Evolutionary conservation across 257 asterid species (phyloP).

Genomic region (Cruciata laevipes): DNA sequence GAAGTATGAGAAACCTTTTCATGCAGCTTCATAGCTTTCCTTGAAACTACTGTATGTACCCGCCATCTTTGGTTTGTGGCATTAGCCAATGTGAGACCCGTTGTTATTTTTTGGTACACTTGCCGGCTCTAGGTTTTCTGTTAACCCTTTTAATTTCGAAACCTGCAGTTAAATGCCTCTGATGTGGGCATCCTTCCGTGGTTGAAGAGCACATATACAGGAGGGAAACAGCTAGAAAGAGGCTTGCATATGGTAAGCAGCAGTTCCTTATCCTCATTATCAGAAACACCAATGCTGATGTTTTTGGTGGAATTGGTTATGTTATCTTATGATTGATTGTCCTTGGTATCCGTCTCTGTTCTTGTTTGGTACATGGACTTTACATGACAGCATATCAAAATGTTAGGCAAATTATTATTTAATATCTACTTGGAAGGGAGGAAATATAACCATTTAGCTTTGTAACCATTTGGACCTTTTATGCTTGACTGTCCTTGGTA

Average conservation of each 20-base stretch:
- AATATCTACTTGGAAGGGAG: not conserved
- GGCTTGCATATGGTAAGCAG: slow-evolving; percentile 75
- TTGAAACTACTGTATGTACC: slow-evolving; percentile 72
- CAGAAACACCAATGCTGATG: not conserved
- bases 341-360: not conserved
- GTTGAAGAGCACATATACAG: slow-evolving; percentile 79
- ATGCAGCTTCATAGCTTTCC: slow-evolving; percentile 48
- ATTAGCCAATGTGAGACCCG: slow-evolving; percentile 53
- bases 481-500: too few species aligned
- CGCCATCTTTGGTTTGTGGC: slow-evolving; percentile 84
- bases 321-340: not conserved
- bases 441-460: not conserved
- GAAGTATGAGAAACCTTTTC: slow-evolving; percentile 63
- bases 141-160: slow-evolving; percentile 55
- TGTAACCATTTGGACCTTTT: too few species aligned
- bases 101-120: slow-evolving; percentile 37
- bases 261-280: slow-evolving; percentile 15
- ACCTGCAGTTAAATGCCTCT: slow-evolving; percentile 48
- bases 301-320: not conserved
- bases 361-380: not conserved
- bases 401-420: not conserved
- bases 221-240: slow-evolving; percentile 64
- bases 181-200: slow-evolving; percentile 54
- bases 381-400: not conserved
- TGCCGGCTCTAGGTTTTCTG: slow-evolving; percentile 37